Percentiles rank a stretch among this genome's conserved stretches.
Conservation (phyloP, 768 basidiomycete genomes). For the Serendipita sp. region DNA sequence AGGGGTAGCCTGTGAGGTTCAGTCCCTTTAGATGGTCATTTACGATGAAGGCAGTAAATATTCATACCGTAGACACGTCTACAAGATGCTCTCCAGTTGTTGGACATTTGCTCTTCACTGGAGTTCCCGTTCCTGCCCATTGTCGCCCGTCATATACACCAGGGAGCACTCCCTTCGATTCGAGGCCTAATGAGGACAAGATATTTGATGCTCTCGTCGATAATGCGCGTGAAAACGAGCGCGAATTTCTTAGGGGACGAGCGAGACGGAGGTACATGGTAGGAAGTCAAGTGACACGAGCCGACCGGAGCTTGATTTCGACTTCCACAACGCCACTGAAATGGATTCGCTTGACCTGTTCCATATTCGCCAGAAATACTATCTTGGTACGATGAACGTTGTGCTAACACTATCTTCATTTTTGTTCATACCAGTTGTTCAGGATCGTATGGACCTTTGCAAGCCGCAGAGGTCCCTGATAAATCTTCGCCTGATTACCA, state of each 20-base stretch:
- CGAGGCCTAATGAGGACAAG: constrained; percentile 48
- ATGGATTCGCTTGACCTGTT: constrained; percentile 6
- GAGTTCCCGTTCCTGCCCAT: constrained; percentile 62
- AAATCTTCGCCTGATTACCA: constrained; percentile 46
- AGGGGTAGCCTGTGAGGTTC: constrained; percentile 40
- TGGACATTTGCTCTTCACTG: constrained; percentile 60
- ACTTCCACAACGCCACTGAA: neutral
- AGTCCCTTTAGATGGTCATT: neutral
- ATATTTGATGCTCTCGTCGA: constrained; percentile 58
- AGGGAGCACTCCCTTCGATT: constrained; percentile 34
- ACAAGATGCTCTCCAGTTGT: constrained; percentile 78
- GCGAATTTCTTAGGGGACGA: constrained; percentile 14
- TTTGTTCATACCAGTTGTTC: neutral
- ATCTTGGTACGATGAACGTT: neutral
- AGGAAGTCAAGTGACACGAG: neutral
- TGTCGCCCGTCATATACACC: constrained; percentile 65
- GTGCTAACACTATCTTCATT: neutral
- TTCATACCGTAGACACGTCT: constrained; percentile 47
- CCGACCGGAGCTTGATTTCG: constrained; percentile 5
- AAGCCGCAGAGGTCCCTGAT: constrained; percentile 39
- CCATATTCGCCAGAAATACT: constrained; percentile 5
- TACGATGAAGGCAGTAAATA: neutral
- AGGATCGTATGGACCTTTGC: constrained; percentile 58
- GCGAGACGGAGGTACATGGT: neutral
- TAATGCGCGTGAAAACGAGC: constrained; percentile 24